Percentiles rank a stretch among this genome's conserved stretches.
These are phyloP conservation scores for Sungouiozyma ichnusensis DNA, from an alignment of 805 yeast species.

Conservation along the genomic window DNA sequence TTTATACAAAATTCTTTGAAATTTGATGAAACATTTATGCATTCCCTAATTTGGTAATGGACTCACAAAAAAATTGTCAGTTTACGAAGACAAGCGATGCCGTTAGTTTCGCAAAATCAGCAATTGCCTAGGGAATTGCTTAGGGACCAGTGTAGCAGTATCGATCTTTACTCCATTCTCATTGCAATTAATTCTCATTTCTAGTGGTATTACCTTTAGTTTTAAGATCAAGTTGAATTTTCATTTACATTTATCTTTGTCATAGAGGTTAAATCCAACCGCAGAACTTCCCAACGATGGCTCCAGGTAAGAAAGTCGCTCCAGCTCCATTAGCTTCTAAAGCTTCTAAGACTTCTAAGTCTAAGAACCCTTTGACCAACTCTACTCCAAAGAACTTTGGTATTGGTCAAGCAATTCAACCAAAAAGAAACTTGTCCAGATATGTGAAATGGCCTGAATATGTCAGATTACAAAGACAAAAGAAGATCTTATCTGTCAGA, in stretches of 20 bases:
- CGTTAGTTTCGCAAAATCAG: too few species aligned
- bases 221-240: too few species aligned
- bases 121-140: too few species aligned
- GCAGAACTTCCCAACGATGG: conserved; percentile 19
- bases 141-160: too few species aligned
- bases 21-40: too few species aligned
- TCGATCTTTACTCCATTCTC: too few species aligned
- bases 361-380: conserved; percentile 80
- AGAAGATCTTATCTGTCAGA: conserved; percentile 90
- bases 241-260: neutral
- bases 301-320: conserved; percentile 78
- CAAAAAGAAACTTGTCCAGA: conserved; percentile 91
- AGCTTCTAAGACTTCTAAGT: conserved; percentile 43
- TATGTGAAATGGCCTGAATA: conserved; percentile 99
- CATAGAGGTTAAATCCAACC: neutral
- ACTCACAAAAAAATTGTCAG: too few species aligned
- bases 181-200: too few species aligned
- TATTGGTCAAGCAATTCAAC: conserved; percentile 93
- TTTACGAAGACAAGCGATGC: too few species aligned
- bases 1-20: too few species aligned
- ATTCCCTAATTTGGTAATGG: too few species aligned
- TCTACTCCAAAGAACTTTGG: conserved; percentile 89
- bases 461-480: conserved; percentile 97
- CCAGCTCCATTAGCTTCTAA: conserved; percentile 94
- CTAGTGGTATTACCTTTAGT: too few species aligned